Conservation (phyloP, 306 rosid species). For the Malus fusca region DNA sequence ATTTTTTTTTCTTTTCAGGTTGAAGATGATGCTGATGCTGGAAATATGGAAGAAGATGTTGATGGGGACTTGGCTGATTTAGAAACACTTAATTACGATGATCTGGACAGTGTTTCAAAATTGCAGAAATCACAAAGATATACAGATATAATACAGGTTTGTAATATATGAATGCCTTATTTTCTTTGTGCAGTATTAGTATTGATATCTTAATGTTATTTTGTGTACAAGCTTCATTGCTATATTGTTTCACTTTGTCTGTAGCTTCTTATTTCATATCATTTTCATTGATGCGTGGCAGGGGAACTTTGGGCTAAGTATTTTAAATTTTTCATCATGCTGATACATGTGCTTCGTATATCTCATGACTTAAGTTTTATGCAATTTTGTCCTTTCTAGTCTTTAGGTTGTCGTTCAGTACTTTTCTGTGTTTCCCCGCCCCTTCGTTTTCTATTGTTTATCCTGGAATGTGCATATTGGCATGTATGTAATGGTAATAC, state of each 20-base stretch:
- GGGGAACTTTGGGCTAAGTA: neutral
- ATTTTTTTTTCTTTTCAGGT: conserved; percentile 21
- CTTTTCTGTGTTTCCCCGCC: neutral
- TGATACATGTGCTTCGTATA: neutral
- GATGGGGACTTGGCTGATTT: conserved; percentile 88
- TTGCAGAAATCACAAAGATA: conserved; percentile 82
- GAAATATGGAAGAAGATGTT: conserved; percentile 84
- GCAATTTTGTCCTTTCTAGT: neutral
- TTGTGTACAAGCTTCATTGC: neutral
- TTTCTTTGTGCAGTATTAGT: neutral
- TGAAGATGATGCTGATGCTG: conserved; percentile 51
- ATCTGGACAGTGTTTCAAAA: conserved; percentile 88
- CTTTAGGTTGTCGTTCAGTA: neutral
- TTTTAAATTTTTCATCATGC: neutral
- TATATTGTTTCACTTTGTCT: neutral
- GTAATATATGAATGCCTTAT: neutral
- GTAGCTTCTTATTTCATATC: neutral
- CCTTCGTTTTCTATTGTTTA: neutral
- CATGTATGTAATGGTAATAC: conserved; percentile 10
- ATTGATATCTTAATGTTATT: neutral
- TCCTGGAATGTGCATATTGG: conserved; percentile 9
- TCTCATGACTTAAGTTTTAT: neutral
- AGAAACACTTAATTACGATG: conserved; percentile 82
- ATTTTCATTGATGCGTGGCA: neutral
- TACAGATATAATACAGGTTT: conserved; percentile 70